These are phyloP conservation scores for Clavulina sp. DNA, from an alignment of 768 basidiomycete species.

Conservation along the genomic window DNA sequence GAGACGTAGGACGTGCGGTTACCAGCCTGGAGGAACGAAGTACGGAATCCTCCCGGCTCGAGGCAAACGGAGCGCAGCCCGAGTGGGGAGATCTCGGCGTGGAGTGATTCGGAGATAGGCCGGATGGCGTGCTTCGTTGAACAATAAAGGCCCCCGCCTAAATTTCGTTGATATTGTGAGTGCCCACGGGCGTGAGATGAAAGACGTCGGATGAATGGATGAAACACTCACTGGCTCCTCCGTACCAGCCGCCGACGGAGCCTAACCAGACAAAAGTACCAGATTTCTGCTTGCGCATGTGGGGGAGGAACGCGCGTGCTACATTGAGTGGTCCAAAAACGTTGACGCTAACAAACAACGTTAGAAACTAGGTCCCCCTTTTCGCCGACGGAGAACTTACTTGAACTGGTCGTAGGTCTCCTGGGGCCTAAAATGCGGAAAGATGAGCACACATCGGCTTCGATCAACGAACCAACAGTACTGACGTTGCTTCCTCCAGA, in stretches of 20 bases:
- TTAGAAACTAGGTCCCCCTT: not conserved
- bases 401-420: constrained; percentile 18
- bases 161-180: not conserved
- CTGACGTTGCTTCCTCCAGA: constrained; percentile 18
- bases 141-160: constrained; percentile 19
- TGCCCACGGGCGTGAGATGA: not conserved
- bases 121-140: constrained; percentile 26
- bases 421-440: constrained; percentile 13
- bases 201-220: not conserved
- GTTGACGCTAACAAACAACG: constrained; percentile 18
- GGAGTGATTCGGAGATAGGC: constrained; percentile 14
- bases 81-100: constrained; percentile 14
- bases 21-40: constrained; percentile 8
- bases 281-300: constrained; percentile 26
- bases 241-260: constrained; percentile 18
- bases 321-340: constrained; percentile 28
- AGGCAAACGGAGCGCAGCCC: constrained; percentile 8
- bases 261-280: constrained; percentile 30
- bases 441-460: not conserved
- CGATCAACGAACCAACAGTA: not conserved
- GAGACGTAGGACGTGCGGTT: constrained; percentile 3
- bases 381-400: constrained; percentile 7
- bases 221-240: not conserved
- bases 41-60: constrained; percentile 16
- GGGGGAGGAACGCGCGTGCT: constrained; percentile 29